Conservation (phyloP, 805 yeast species). For the Saccharomycopsis fodiens region DNA sequence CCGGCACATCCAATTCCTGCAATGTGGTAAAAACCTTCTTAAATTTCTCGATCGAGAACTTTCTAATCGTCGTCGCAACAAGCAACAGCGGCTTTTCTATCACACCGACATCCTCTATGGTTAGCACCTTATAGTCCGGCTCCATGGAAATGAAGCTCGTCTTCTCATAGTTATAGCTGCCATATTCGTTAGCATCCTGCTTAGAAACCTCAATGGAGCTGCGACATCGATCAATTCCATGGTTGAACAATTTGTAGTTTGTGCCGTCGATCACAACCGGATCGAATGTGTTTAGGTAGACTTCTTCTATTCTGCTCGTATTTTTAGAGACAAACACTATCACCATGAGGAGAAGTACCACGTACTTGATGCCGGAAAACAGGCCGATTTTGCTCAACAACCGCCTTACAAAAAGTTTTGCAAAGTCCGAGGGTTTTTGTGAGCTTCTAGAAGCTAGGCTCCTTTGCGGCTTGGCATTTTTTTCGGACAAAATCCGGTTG, state of each 20-base stretch:
- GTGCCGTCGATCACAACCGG: slow-evolving; percentile 3
- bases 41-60: slow-evolving; percentile 2
- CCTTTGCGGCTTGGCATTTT: no score
- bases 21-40: slow-evolving; percentile 7
- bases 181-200: not conserved
- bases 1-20: not conserved
- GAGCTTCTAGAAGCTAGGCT: no score
- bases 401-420: no score
- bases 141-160: slow-evolving; percentile 7
- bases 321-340: slow-evolving; percentile 7
- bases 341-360: slow-evolving; percentile 4
- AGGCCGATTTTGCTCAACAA: no score
- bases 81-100: not conserved
- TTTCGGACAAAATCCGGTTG: no score
- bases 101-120: not conserved
- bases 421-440: no score
- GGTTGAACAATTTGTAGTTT: slow-evolving; percentile 11
- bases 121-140: slow-evolving; percentile 8
- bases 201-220: not conserved
- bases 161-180: not conserved
- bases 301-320: slow-evolving; percentile 1
- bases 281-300: slow-evolving; percentile 6
- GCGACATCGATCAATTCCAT: slow-evolving; percentile 12
- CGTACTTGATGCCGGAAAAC: no score
- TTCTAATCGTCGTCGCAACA: not conserved